These are phyloP conservation scores for Candida coquimbonensis DNA, from an alignment of 805 yeast species.

Conservation along the genomic window DNA sequence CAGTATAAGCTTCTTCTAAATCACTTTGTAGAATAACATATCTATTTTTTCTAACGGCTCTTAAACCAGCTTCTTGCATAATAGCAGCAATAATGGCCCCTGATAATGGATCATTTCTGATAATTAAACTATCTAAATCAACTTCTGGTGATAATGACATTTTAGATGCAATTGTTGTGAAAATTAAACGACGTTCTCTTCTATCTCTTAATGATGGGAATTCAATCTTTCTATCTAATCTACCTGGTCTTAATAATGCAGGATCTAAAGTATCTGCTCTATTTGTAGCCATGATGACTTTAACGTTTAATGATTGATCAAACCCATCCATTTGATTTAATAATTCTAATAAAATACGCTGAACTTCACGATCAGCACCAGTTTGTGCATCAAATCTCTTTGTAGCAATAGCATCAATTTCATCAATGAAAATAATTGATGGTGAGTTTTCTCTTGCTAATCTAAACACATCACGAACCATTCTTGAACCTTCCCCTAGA, in stretches of 20 bases:
- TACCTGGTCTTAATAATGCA: slow-evolving; percentile 95
- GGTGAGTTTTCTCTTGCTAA: slow-evolving; percentile 97
- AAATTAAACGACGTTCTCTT: slow-evolving; percentile 94
- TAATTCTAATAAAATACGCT: slow-evolving; percentile 91
- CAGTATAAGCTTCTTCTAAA: slow-evolving; percentile 93
- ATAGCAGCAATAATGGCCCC: slow-evolving; percentile 98
- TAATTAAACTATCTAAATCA: slow-evolving; percentile 88
- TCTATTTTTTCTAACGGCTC: slow-evolving; percentile 97
- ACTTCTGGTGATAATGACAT: slow-evolving; percentile 98
- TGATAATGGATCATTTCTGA: slow-evolving; percentile 93
- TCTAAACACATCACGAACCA: slow-evolving; percentile 98
- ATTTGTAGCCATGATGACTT: slow-evolving; percentile 98
- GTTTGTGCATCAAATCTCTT: slow-evolving; percentile 99
- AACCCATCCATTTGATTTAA: slow-evolving; percentile 99
- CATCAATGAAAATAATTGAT: slow-evolving; percentile 94
- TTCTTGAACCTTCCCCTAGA: slow-evolving; percentile 98
- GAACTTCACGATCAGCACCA: slow-evolving; percentile 99
- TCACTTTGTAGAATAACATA: slow-evolving; percentile 94
- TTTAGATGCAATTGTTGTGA: slow-evolving; percentile 90
- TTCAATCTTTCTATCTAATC: slow-evolving; percentile 96
- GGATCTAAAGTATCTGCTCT: slow-evolving; percentile 99
- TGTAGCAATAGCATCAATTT: slow-evolving; percentile 98
- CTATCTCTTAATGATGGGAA: slow-evolving; percentile 95
- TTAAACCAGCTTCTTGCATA: slow-evolving; percentile 99
- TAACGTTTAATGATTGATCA: slow-evolving; percentile 90